A percentile compares a stretch with the other conserved stretches of the same genome.
Evolutionary conservation across 306 rosid species (phyloP).

Genomic region (Begonia peltatifolia): DNA sequence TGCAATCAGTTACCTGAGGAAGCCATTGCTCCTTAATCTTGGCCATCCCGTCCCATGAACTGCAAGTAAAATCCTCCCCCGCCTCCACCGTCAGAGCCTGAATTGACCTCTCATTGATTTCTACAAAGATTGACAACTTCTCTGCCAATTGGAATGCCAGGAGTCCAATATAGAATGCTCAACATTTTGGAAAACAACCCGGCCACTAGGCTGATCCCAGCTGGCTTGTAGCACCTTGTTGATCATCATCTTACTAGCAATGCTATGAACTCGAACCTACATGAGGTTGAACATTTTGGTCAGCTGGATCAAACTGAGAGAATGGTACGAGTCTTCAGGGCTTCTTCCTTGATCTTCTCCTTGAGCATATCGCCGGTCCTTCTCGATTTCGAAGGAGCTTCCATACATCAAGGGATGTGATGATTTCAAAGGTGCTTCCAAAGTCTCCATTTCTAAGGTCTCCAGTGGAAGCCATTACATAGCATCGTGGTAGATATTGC

Average conservation of each 20-base stretch:
- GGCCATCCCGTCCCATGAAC: too few relatives aligned
- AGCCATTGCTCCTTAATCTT: too few relatives aligned
- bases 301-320: constrained; percentile 61
- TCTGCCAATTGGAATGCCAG: constrained; percentile 29
- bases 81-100: too few relatives aligned
- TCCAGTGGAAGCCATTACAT: constrained; percentile 86
- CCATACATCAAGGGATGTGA: constrained; percentile 76
- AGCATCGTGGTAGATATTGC: constrained; percentile 95
- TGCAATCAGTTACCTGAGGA: too few relatives aligned
- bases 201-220: constrained; percentile 29
- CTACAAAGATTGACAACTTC: too few relatives aligned
- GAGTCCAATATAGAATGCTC: constrained; percentile 60
- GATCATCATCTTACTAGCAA: constrained; percentile 86
- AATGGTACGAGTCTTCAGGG: too few relatives aligned
- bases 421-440: constrained; percentile 49
- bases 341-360: too few relatives aligned
- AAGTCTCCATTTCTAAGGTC: constrained; percentile 67
- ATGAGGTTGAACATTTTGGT: constrained; percentile 64
- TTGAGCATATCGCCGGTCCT: constrained; percentile 59
- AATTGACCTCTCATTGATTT: too few relatives aligned
- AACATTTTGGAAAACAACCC: constrained; percentile 29
- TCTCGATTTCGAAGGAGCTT: constrained; percentile 59
- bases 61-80: too few relatives aligned
- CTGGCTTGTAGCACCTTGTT: constrained; percentile 74
- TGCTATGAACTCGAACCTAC: constrained; percentile 41